These are phyloP conservation scores for Penicillium riverlandense DNA, from an alignment of 495 filamentous ascomycete species.

Conservation along the genomic window DNA sequence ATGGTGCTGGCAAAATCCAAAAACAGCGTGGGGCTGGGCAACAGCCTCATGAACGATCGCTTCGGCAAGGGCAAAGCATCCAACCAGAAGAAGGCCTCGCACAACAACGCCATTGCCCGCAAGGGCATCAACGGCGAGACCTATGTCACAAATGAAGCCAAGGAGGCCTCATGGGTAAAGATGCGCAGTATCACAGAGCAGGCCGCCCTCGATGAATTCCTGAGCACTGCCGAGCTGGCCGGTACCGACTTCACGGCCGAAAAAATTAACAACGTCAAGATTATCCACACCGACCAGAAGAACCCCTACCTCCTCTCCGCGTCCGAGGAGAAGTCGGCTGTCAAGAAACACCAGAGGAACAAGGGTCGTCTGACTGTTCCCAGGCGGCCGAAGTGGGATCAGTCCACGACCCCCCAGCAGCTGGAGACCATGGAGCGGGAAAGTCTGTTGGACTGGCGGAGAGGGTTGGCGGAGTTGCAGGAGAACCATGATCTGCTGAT, in stretches of 20 bases:
- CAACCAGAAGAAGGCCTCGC: constrained; percentile 59
- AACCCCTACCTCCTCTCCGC: constrained; percentile 91
- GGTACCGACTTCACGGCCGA: constrained; percentile 98
- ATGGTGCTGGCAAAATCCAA: constrained; percentile 98
- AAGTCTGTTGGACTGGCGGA: constrained; percentile 79
- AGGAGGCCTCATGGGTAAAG: constrained; percentile 55
- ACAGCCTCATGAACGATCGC: constrained; percentile 86
- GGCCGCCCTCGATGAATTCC: constrained; percentile 82
- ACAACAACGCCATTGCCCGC: constrained; percentile 48
- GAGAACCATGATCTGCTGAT: constrained; percentile 90
- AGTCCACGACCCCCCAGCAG: constrained; percentile 70
- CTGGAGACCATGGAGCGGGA: constrained; percentile 75
- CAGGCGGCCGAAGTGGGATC: constrained; percentile 81
- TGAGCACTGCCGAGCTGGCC: constrained; percentile 84
- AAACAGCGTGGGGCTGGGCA: constrained; percentile 86
- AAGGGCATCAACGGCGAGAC: constrained; percentile 38
- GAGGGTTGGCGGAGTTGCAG: constrained; percentile 85
- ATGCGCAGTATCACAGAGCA: constrained; percentile 99
- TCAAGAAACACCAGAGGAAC: constrained; percentile 77
- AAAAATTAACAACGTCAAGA: constrained; percentile 97
- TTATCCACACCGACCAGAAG: constrained; percentile 89
- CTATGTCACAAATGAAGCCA: constrained; percentile 39
- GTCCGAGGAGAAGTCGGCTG: constrained; percentile 70
- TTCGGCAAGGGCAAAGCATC: constrained; percentile 82
- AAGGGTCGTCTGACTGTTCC: constrained; percentile 77